Evolutionary conservation across 345 rosid genomes (phyloP), one percentile per base, ranked within the genome.

Genomic region (Salix dunnii): DNA sequence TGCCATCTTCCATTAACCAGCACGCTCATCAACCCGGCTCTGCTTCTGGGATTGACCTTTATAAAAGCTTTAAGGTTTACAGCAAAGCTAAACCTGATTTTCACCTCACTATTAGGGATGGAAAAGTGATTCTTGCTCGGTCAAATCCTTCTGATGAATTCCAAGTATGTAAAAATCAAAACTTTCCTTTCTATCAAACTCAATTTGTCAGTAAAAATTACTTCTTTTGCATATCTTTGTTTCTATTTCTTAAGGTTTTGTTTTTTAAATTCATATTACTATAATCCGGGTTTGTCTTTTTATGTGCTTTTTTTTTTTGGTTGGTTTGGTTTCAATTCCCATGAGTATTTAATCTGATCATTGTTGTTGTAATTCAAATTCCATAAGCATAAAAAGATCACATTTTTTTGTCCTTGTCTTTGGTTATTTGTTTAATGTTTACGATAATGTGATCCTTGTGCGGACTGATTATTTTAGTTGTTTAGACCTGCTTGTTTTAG

Each of bases 31-130:
- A 82, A 13, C 77, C 87, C 72, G 79, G 49, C 10, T 65, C 77
- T 20, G 82, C 30, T 35, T 28, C 90, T 8, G 84, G 78, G 49
- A 40, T 60, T 70, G 76, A 85, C 20, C 81, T 92, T 31, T 83
- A 89, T 16, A 82, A 79, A 3, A 93, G 91, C 27, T 77, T 78
- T 55, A 90, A 84, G 85, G 90, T 92, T 76, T 89, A 81, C 68
- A 86, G 87, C 70, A 92, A 89, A 84, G 95, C 97, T 17, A 83
- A 78, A 27, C 92, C 92, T 36, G 70, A 86, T 61, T 89, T 82
- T 70, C 73, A 77, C 51, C 88, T 94, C 58, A 86, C 92, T 14
- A 80, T 95, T 68, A 86, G 87, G 76, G 91, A 86, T 36, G 87
- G 88, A 28, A 86, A 87, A 63, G 91, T 93, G 77, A 42, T 90